Percentiles rank a stretch among this genome's conserved stretches.
Evolutionary conservation across 192 early-diverging fungal species (phyloP).

Genomic region (Podila epigama): DNA sequence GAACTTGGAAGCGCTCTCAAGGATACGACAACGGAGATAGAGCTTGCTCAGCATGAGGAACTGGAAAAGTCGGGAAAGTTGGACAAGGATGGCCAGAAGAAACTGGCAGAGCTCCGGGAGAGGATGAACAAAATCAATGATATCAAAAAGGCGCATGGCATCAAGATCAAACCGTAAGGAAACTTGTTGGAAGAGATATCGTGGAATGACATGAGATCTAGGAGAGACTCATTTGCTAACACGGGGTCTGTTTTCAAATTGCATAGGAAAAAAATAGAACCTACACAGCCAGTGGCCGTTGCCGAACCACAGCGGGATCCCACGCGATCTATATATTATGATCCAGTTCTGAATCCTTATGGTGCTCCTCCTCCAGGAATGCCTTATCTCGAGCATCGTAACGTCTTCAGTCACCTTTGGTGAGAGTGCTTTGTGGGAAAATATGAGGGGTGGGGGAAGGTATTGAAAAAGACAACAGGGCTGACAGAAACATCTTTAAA

Average conservation of each 20-base stretch:
- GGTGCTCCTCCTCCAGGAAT: conserved; percentile 46
- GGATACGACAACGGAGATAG: conserved; percentile 37
- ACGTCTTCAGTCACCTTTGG: no score
- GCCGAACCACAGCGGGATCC: conserved; percentile 34
- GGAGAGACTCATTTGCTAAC: not conserved
- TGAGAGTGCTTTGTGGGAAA: not conserved
- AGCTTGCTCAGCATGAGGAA: conserved; percentile 35
- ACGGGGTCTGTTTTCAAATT: not conserved
- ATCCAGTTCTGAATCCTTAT: conserved; percentile 43
- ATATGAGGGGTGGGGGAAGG: no score
- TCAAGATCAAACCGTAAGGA: conserved; percentile 41
- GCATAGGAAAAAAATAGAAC: conserved; percentile 30
- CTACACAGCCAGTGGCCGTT: conserved; percentile 15
- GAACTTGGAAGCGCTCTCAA: conserved; percentile 27
- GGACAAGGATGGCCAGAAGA: conserved; percentile 41
- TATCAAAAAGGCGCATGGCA: conserved; percentile 42
- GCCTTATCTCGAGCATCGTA: conserved; percentile 48
- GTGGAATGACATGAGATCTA: not conserved
- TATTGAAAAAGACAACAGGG: not conserved
- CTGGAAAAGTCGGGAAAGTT: conserved; percentile 32
- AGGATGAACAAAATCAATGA: conserved; percentile 36
- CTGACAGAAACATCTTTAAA: not conserved
- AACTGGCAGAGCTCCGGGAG: conserved; percentile 25
- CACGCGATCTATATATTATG: conserved; percentile 44
- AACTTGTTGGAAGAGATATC: not conserved